Conservation (phyloP, 495 filamentous ascomycete genomes). For the Penicillium alfredii region DNA sequence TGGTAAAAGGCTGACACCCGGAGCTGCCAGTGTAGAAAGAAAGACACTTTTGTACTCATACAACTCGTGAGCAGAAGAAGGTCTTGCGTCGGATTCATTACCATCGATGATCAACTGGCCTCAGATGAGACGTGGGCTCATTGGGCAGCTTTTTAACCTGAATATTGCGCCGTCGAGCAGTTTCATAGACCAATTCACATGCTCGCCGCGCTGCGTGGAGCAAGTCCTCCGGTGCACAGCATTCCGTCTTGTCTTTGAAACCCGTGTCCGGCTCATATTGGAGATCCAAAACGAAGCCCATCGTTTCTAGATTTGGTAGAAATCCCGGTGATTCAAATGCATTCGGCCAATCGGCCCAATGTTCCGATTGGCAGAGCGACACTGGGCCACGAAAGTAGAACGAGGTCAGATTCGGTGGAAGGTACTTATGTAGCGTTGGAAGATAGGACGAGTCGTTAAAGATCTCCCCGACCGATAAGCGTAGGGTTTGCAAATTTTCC, state of each 20-base stretch:
- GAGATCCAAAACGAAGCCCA: slow-evolving; percentile 20
- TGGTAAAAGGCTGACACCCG: no score
- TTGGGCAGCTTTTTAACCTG: not conserved
- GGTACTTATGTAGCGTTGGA: slow-evolving; percentile 8
- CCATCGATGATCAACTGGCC: not conserved
- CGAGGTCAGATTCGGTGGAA: slow-evolving; percentile 16
- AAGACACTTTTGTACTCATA: no score
- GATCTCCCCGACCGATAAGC: slow-evolving; percentile 20
- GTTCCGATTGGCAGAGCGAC: slow-evolving; percentile 9
- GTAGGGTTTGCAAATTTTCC: slow-evolving; percentile 12
- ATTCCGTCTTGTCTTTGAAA: not conserved
- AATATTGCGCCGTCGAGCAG: slow-evolving; percentile 10
- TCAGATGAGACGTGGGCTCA: not conserved
- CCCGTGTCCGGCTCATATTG: slow-evolving; percentile 4
- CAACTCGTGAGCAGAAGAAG: no score
- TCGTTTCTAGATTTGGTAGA: slow-evolving; percentile 14
- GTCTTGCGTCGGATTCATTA: no score
- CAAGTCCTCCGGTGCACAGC: slow-evolving; percentile 4
- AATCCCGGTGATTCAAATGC: slow-evolving; percentile 11
- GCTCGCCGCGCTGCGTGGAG: slow-evolving; percentile 11
- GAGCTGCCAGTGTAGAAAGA: no score
- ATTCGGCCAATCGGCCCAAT: slow-evolving; percentile 18
- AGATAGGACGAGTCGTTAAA: slow-evolving; percentile 14
- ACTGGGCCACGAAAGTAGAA: slow-evolving; percentile 20
- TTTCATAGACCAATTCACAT: slow-evolving; percentile 13